Evolutionary conservation across 139 green algal genomes (phyloP), one percentile per base, ranked within the genome.

Genomic region (Auxenochlorella pyrenoidosa): DNA sequence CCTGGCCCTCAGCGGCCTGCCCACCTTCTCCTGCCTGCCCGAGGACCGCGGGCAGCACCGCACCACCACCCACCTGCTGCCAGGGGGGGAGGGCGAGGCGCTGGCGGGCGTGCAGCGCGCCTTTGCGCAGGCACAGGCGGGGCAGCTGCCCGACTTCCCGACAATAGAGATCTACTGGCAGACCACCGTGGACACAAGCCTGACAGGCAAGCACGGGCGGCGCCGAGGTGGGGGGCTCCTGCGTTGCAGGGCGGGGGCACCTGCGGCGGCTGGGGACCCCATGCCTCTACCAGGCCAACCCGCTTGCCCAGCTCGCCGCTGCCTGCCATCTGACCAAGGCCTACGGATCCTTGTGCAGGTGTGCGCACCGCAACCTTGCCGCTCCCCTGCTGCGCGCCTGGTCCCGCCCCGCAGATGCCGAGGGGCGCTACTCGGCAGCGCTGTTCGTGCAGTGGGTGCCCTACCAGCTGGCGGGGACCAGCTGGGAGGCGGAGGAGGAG

Each of bases 151-250:
- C 1, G 83, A 91, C 3, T 94, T 91, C 75, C 91, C 92, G 0
- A 93, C 90, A 21, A 95, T 94, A 15, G 92, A 95, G 75, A 85
- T 89, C 22, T 95, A 95, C 80, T 89, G 86, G 30, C 90, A 94
- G 79, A 93, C 91, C 0, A 89, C 90, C 6, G 88, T 92, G 24
- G 93, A 95, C 85, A 87, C 85, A 0, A 88, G 83, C 5, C 60
- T 94, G 47, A 90, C 90, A 32, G 79, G 79, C 75, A 36, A 51
- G 54, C 41, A 22, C 4, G 40, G 5, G 15, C 54, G 54, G 15
- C 54, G 18, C 10, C 18, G 54, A 13, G 15, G 54, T 28, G 15
- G 22, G 16, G 54, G 22, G 54, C 54, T 24, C 13, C 3, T 24
- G 54, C 18, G 54, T 2, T 63, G 54, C 54, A 63, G 54, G n/a